Conservation (phyloP, 768 basidiomycete genomes). For the Pisolithus tinctorius region DNA sequence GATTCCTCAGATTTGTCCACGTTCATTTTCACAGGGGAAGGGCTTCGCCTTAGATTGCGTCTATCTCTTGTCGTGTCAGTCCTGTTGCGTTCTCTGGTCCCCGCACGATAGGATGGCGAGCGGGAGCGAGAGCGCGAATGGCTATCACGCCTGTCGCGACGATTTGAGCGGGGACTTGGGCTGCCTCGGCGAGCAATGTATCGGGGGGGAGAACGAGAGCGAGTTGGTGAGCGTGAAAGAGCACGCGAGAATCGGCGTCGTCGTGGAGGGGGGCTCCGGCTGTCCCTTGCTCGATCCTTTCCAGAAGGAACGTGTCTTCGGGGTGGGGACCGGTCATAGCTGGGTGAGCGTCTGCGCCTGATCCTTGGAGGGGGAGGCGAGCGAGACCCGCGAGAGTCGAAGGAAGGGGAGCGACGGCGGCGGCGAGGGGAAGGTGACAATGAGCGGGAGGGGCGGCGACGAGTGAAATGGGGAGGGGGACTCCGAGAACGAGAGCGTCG, state of each 20-base stretch:
- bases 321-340: conserved; percentile 26
- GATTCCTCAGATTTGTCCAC: conserved; percentile 18
- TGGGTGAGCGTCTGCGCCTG: conserved; percentile 30
- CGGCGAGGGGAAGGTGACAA: conserved; percentile 17
- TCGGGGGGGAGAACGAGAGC: conserved; percentile 35
- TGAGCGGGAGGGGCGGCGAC: conserved; percentile 22
- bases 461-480: conserved; percentile 16
- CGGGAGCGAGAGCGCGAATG: conserved; percentile 30
- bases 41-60: conserved; percentile 21
- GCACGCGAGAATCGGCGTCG: conserved; percentile 41
- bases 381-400: conserved; percentile 23
- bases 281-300: conserved; percentile 21
- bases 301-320: conserved; percentile 11
- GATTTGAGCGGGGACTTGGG: conserved; percentile 27
- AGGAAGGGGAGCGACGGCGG: conserved; percentile 26
- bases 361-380: conserved; percentile 36
- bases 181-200: conserved; percentile 40
- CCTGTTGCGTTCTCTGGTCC: conserved; percentile 21
- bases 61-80: conserved; percentile 8
- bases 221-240: conserved; percentile 31
- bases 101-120: conserved; percentile 26
- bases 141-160: conserved; percentile 22
- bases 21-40: conserved; percentile 18
- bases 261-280: conserved; percentile 27
- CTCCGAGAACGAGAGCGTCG: conserved; percentile 17